phyloP scores from a whole-genome alignment of 2,329 filamentous ascomycete genomes.

The Fusarium staphyleae region DNA sequence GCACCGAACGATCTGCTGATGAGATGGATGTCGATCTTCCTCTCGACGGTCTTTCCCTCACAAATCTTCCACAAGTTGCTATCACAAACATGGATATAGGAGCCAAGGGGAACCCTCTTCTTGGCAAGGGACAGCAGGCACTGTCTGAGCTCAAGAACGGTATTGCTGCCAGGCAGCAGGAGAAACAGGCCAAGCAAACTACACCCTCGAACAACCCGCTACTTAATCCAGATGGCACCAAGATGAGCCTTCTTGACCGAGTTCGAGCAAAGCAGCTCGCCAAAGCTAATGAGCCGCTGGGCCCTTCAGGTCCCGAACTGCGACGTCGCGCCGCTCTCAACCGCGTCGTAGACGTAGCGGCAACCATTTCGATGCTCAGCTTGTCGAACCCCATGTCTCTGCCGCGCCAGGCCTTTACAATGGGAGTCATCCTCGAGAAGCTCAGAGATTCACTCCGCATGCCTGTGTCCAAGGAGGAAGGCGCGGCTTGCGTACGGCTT shows the following conservation, averaged over 20 bases:
- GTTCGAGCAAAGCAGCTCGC: conserved; percentile 74
- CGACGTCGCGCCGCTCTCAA: conserved; percentile 70
- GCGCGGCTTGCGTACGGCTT: conserved; percentile 56
- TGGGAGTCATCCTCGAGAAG: conserved; percentile 68
- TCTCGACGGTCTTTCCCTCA: conserved; percentile 58
- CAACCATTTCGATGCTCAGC: conserved; percentile 71
- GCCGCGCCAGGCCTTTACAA: conserved; percentile 69
- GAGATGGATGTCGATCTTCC: conserved; percentile 40
- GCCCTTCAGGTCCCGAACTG: conserved; percentile 64
- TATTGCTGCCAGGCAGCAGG: conserved; percentile 60
- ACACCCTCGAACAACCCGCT: conserved; percentile 42
- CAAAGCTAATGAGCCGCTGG: conserved; percentile 62
- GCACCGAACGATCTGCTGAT: conserved; percentile 28
- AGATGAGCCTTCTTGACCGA: conserved; percentile 77
- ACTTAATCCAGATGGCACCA: conserved; percentile 54
- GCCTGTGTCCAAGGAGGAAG: conserved; percentile 62
- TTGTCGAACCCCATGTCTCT: conserved; percentile 57
- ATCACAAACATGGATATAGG: conserved; percentile 44
- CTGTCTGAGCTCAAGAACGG: conserved; percentile 73
- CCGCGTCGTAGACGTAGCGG: conserved; percentile 71
- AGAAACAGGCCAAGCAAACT: conserved; percentile 50
- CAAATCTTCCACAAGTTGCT: conserved; percentile 49
- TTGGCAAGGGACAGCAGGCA: conserved; percentile 71
- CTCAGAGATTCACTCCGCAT: conserved; percentile 71
- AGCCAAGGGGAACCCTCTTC: conserved; percentile 60